Evolutionary conservation across 208 protist species (phyloP), one percentile per base, ranked within the genome.

Genomic region (Leishmania major): DNA sequence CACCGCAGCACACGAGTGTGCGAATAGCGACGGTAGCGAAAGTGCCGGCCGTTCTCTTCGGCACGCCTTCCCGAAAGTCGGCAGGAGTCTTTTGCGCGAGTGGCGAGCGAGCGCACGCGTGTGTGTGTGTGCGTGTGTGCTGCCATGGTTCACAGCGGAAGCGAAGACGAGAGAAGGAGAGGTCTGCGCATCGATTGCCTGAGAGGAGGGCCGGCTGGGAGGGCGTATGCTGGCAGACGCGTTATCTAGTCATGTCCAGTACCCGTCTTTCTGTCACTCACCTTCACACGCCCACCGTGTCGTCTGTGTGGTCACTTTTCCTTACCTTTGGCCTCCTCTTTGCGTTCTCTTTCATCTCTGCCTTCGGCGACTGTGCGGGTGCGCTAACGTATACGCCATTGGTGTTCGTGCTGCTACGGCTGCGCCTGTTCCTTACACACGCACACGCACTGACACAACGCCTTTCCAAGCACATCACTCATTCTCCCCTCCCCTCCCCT

Each of bases 221-320:
- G 66, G 15, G 66, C 37, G 37, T 25, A 47, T 15, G 19, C 6
- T 35, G 40, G 67, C 28, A 73, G 67, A 0, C n/a, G 70, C 10
- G 40, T 53, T 31, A 53, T 53, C 2, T 22, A 28, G 70, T 74
- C 45, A 15, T 13, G 70, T 25, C n/a, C 45, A 74, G 40, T 37
- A 11, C 45, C 40, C 5, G 6, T 49, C 70, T 31, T 53, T 17
- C 40, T 22, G 28, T 25, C 5, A 37, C 55, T 35, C 70, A 84
- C 71, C 5, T 59, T 60, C 76, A 77, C 62, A 85, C 69, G n/a
- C 51, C 13, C 57, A 43, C 79, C n/a, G 45, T 40, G 8, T 51
- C 73, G n/a, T 55, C 25, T 60, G n/a, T 47, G 45, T 22, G 37
- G 47, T 49, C 73, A 40, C 73, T 67, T 37, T 37, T 25, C 62